These are phyloP conservation scores for Daldinia loculata DNA, from an alignment of 495 filamentous ascomycete species.

Conservation along the genomic window DNA sequence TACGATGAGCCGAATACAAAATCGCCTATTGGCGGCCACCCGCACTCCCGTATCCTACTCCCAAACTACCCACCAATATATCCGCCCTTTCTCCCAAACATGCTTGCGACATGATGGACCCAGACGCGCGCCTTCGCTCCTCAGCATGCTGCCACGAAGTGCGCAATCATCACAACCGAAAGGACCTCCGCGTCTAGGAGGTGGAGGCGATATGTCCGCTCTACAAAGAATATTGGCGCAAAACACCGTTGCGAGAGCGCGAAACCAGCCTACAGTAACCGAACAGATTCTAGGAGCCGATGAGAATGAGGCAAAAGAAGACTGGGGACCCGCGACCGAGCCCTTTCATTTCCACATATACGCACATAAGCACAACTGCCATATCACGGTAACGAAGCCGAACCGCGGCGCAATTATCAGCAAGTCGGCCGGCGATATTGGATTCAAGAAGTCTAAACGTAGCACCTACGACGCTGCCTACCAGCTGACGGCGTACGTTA, in stretches of 20 bases:
- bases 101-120: slow-evolving; percentile 15
- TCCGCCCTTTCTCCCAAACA: slow-evolving; percentile 57
- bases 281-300: slow-evolving; percentile 32
- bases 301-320: slow-evolving; percentile 20
- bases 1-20: slow-evolving; percentile 56
- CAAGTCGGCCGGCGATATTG: slow-evolving; percentile 80
- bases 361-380: slow-evolving; percentile 87
- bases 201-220: not conserved
- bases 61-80: slow-evolving; percentile 45
- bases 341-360: slow-evolving; percentile 90
- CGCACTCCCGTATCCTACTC: slow-evolving; percentile 44
- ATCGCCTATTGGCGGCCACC: slow-evolving; percentile 57
- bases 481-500: slow-evolving; percentile 80
- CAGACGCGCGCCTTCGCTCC: slow-evolving; percentile 2
- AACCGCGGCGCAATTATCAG: slow-evolving; percentile 79
- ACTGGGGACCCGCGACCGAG: slow-evolving; percentile 45
- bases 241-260: slow-evolving; percentile 27
- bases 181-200: slow-evolving; percentile 8
- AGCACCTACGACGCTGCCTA: slow-evolving; percentile 92
- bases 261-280: slow-evolving; percentile 28
- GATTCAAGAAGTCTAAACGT: slow-evolving; percentile 80
- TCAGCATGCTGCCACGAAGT: slow-evolving; percentile 2
- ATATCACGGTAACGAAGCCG: slow-evolving; percentile 85
- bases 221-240: slow-evolving; percentile 33
- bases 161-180: not conserved